Percentiles rank a stretch among this genome's conserved stretches.
phyloP scores from a whole-genome alignment of 768 basidiomycete genomes.

The Tephrocybe sp. region DNA sequence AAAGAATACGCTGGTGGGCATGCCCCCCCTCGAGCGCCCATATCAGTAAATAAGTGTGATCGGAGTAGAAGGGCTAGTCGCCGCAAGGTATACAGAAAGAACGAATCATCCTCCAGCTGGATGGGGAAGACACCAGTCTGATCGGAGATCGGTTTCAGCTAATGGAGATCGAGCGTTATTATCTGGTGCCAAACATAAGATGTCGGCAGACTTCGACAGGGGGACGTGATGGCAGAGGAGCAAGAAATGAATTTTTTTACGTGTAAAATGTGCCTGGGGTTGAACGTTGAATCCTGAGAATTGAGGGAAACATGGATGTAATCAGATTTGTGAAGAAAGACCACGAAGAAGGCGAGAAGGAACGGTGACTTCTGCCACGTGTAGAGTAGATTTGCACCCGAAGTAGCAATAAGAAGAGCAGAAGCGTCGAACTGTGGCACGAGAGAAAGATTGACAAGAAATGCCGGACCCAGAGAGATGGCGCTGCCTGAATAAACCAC shows the following conservation, averaged over 20 bases:
- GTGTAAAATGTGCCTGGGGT: constrained; percentile 14
- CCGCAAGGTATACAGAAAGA: constrained; percentile 13
- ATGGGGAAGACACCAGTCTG: constrained; percentile 10
- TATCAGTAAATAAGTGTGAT: constrained; percentile 15
- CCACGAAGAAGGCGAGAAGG: constrained; percentile 8
- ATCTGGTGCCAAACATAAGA: background rate
- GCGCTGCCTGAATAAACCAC: constrained; percentile 8
- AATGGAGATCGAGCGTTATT: constrained; percentile 15
- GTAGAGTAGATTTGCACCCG: constrained; percentile 16
- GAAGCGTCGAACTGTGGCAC: constrained; percentile 10
- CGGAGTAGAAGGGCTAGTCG: constrained; percentile 14
- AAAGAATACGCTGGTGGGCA: no score
- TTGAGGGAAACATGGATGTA: constrained; percentile 2
- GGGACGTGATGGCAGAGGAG: constrained; percentile 11
- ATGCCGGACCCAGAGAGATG: constrained; percentile 22
- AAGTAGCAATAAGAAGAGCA: constrained; percentile 13
- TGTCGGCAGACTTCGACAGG: constrained; percentile 15
- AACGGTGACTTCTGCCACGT: constrained; percentile 10
- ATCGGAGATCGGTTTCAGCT: constrained; percentile 16
- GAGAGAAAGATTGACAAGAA: constrained; percentile 16
- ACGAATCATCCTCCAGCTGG: constrained; percentile 1
- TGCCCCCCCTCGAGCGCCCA: constrained; percentile 10
- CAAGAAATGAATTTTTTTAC: constrained; percentile 11
- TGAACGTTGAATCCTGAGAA: background rate
- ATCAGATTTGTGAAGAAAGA: background rate